phyloP scores from a whole-genome alignment of 345 rosid species.

The Cardiospermum halicacabum region DNA sequence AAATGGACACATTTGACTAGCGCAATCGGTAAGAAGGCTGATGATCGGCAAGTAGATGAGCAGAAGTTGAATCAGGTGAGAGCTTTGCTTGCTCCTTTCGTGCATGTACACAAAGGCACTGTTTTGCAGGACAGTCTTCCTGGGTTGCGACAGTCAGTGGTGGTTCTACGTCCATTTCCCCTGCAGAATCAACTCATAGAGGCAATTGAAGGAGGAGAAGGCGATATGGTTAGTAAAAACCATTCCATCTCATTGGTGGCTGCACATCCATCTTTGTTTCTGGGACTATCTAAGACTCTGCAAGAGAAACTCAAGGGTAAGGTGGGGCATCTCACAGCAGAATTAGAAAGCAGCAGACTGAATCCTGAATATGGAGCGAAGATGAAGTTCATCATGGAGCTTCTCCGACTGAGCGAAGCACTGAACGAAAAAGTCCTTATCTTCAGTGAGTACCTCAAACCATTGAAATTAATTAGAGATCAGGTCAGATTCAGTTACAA shows the following conservation, averaged over 20 bases:
- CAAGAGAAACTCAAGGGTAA: slow-evolving; percentile 4
- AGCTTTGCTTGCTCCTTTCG: slow-evolving; percentile 48
- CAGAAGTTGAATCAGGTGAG: slow-evolving; percentile 24
- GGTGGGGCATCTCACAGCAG: slow-evolving; percentile 7
- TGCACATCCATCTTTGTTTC: slow-evolving; percentile 59
- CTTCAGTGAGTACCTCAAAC: slow-evolving; percentile 55
- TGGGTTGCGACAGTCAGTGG: slow-evolving; percentile 53
- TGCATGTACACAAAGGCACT: slow-evolving; percentile 64
- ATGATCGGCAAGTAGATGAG: slow-evolving; percentile 12
- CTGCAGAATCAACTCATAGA: slow-evolving; percentile 43
- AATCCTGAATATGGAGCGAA: slow-evolving; percentile 50
- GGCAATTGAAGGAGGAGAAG: slow-evolving; percentile 8
- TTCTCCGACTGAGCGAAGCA: slow-evolving; percentile 38
- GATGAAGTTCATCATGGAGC: slow-evolving; percentile 49
- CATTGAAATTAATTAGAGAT: slow-evolving; percentile 39
- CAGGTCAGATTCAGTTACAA: slow-evolving; percentile 32
- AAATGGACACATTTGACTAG: slow-evolving; percentile 30
- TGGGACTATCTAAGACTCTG: neutral
- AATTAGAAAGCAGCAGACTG: slow-evolving; percentile 23
- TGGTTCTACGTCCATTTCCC: slow-evolving; percentile 41
- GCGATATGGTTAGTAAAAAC: slow-evolving; percentile 20
- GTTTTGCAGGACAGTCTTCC: slow-evolving; percentile 57
- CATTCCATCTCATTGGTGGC: slow-evolving; percentile 41
- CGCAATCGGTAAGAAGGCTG: slow-evolving; percentile 22
- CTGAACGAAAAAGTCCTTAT: slow-evolving; percentile 61